Evolutionary conservation across 768 basidiomycete genomes (phyloP).

Genomic region (Naganishia vishniacii): DNA sequence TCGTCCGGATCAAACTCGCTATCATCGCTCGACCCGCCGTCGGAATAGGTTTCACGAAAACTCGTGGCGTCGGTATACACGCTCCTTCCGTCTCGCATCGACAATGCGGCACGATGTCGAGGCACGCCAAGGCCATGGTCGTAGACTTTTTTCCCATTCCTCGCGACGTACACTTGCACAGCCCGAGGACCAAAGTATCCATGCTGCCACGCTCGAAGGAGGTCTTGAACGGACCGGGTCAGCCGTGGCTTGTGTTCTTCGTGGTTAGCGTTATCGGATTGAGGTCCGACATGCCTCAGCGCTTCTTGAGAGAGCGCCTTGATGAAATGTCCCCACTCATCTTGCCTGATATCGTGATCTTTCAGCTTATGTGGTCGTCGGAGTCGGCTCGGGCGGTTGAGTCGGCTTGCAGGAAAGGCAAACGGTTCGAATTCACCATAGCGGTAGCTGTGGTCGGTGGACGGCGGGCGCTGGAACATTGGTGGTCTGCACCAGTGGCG

Average conservation of each 20-base stretch:
- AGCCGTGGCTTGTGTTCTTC: slow-evolving; percentile 10
- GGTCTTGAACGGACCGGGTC: slow-evolving; percentile 22
- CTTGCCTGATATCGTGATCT: slow-evolving; percentile 15
- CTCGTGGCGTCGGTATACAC: neutral
- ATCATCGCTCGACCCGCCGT: slow-evolving; percentile 12
- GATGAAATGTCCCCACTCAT: slow-evolving; percentile 27
- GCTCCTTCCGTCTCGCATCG: slow-evolving; percentile 17
- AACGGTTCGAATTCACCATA: slow-evolving; percentile 26
- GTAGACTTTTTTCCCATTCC: slow-evolving; percentile 19
- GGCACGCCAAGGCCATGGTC: slow-evolving; percentile 17
- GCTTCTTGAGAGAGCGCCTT: slow-evolving; percentile 22
- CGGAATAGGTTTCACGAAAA: neutral
- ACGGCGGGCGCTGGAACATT: slow-evolving; percentile 22
- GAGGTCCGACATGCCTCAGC: slow-evolving; percentile 13
- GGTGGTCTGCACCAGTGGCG: slow-evolving; percentile 16
- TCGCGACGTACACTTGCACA: slow-evolving; percentile 21
- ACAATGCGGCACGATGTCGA: slow-evolving; percentile 12
- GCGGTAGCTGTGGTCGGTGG: slow-evolving; percentile 3
- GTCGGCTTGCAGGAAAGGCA: slow-evolving; percentile 9
- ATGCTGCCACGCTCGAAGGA: slow-evolving; percentile 22
- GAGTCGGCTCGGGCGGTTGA: slow-evolving; percentile 9
- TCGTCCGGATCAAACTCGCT: slow-evolving; percentile 1
- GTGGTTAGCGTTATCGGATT: neutral
- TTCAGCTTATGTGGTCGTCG: slow-evolving; percentile 20
- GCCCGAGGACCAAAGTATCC: slow-evolving; percentile 27